phyloP scores from a whole-genome alignment of 345 rosid species.

The Eucalyptus brandiana region DNA sequence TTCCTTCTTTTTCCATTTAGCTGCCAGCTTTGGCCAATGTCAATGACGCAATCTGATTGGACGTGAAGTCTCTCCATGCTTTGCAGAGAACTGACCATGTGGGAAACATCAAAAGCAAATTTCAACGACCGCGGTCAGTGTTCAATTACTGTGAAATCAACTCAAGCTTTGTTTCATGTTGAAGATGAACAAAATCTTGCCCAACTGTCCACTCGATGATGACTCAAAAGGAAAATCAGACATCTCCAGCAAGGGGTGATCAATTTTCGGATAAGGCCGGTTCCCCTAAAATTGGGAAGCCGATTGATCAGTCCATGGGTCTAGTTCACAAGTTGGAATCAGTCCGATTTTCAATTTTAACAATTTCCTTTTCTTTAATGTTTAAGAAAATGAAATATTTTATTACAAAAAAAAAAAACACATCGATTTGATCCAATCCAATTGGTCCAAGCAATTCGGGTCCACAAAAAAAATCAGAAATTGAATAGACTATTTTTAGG shows the following conservation, averaged over 20 bases:
- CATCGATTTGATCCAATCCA: rapidly evolving
- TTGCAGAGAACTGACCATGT: background rate
- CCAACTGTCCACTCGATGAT: background rate
- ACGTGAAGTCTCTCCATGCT: background rate
- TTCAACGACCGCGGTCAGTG: background rate
- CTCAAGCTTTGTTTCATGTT: background rate
- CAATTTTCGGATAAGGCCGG: too few species aligned
- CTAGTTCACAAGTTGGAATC: background rate
- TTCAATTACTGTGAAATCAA: background rate
- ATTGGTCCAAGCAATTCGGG: rapidly evolving
- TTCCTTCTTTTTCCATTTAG: background rate
- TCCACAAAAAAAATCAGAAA: background rate
- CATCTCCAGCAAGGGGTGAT: background rate
- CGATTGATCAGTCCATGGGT: background rate
- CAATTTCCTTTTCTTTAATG: background rate
- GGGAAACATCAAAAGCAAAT: background rate
- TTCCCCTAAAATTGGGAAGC: background rate
- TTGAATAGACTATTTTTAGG: background rate
- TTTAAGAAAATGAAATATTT: background rate
- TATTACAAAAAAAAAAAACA: background rate
- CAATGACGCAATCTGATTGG: background rate
- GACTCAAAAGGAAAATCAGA: background rate
- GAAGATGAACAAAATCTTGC: background rate
- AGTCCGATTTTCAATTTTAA: background rate
- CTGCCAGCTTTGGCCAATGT: background rate